phyloP scores from a whole-genome alignment of 108 stramenopile genomes.

The Pseudonitzschia delicatissima region DNA sequence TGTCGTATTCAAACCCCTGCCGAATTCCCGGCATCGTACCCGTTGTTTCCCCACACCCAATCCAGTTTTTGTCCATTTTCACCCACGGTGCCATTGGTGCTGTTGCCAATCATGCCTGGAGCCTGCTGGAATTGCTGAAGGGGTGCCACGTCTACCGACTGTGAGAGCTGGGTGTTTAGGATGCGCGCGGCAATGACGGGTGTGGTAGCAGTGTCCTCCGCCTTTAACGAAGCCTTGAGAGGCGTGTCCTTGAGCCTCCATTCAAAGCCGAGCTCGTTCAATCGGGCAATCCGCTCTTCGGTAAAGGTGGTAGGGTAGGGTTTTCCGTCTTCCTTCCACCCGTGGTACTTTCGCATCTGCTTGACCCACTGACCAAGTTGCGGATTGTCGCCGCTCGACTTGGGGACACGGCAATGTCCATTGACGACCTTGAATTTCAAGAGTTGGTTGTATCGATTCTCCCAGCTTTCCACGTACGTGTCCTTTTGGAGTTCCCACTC shows the following conservation, averaged over 20 bases:
- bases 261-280: conserved; percentile 5
- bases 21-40: no score
- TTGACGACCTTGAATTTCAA: conserved; percentile 18
- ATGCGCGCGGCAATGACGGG: no score
- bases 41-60: no score
- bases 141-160: background rate
- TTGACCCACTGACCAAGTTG: conserved; percentile 43
- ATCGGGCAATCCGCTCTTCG: background rate
- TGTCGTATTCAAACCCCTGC: no score
- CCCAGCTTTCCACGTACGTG: background rate
- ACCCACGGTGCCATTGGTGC: background rate
- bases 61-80: no score
- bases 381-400: conserved; percentile 15
- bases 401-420: conserved; percentile 37
- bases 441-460: conserved; percentile 12
- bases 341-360: conserved; percentile 35
- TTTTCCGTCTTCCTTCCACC: conserved; percentile 11
- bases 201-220: background rate
- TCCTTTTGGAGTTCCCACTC: conserved; percentile 12
- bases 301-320: conserved; percentile 3
- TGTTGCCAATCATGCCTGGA: background rate
- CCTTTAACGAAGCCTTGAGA: background rate
- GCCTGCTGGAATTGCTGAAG: no score
- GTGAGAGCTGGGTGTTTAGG: no score
- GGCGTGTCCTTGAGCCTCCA: conserved; percentile 3